phyloP scores from a whole-genome alignment of 441 rosid species.

The Gossypium davidsonii region DNA sequence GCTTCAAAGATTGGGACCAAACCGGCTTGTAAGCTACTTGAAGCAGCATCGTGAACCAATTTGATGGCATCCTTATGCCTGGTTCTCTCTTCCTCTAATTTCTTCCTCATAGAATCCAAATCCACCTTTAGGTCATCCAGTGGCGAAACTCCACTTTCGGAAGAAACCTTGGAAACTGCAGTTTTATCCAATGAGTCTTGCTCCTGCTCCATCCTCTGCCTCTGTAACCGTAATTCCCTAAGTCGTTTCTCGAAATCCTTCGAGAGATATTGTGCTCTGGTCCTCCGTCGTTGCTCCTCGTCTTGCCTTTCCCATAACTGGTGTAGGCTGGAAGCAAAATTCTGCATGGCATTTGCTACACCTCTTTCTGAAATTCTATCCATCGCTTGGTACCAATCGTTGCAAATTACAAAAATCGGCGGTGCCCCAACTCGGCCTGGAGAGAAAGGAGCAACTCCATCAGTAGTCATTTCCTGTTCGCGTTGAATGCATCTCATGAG shows the following conservation, averaged over 20 bases:
- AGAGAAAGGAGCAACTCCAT: constrained; percentile 80
- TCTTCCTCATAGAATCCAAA: constrained; percentile 79
- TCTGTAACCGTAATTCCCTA: constrained; percentile 35
- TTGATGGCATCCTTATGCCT: constrained; percentile 65
- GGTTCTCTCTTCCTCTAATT: constrained; percentile 53
- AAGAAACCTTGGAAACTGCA: constrained; percentile 37
- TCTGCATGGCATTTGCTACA: constrained; percentile 54
- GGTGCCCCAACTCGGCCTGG: constrained; percentile 78
- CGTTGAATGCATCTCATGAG: constrained; percentile 49
- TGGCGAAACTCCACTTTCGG: constrained; percentile 64
- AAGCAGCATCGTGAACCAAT: constrained; percentile 69
- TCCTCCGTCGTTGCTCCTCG: constrained; percentile 58
- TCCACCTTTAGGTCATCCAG: constrained; percentile 86
- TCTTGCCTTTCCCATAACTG: constrained; percentile 75
- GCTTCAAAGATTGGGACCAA: constrained; percentile 82
- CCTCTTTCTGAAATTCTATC: constrained; percentile 51
- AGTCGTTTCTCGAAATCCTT: constrained; percentile 65
- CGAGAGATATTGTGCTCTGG: constrained; percentile 54
- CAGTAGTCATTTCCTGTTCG: constrained; percentile 69
- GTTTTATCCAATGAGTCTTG: constrained; percentile 45
- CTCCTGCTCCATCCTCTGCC: constrained; percentile 38
- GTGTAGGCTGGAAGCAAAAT: constrained; percentile 58
- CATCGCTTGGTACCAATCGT: constrained; percentile 78
- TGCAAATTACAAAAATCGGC: constrained; percentile 62
- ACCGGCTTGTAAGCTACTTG: constrained; percentile 73